Evolutionary conservation across 2,329 filamentous ascomycete species (phyloP).

Genomic region (Colletotrichum tabaci): DNA sequence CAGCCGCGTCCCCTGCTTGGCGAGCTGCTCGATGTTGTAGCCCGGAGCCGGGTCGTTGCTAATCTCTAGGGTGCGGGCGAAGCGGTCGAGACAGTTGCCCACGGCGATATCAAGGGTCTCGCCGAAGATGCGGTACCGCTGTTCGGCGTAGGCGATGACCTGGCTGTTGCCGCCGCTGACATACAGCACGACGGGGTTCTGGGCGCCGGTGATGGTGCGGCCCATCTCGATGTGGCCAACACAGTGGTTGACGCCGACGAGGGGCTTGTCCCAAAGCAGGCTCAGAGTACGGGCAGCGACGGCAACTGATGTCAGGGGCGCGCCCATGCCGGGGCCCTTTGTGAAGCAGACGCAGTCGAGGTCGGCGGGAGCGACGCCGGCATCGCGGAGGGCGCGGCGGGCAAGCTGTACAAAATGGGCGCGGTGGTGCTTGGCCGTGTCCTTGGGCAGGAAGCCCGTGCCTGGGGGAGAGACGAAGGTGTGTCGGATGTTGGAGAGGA

Average conservation of each 20-base stretch:
- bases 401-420: constrained; percentile 87
- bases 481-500: constrained; percentile 95
- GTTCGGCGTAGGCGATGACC: constrained; percentile 95
- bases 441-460: constrained; percentile 95
- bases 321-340: constrained; percentile 96
- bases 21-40: constrained; percentile 97
- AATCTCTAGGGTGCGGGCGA: constrained; percentile 91
- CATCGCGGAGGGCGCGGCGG: constrained; percentile 81
- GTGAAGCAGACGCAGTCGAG: constrained; percentile 97
- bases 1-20: constrained; percentile 79
- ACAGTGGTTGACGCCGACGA: constrained; percentile 98
- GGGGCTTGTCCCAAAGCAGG: constrained; percentile 87
- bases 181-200: constrained; percentile 95
- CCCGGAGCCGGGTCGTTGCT: constrained; percentile 96
- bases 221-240: constrained; percentile 99
- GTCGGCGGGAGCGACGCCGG: constrained; percentile 72
- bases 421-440: constrained; percentile 94
- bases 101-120: constrained; percentile 98
- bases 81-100: constrained; percentile 96
- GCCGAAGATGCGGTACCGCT: constrained; percentile 96
- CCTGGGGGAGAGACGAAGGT: constrained; percentile 94
- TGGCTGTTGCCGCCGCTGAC: constrained; percentile 97
- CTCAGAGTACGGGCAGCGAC: constrained; percentile 86
- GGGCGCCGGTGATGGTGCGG: constrained; percentile 88
- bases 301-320: constrained; percentile 88